These are phyloP conservation scores for Excoecaria agallocha DNA, from an alignment of 345 rosid genomes.

Conservation along the genomic window DNA sequence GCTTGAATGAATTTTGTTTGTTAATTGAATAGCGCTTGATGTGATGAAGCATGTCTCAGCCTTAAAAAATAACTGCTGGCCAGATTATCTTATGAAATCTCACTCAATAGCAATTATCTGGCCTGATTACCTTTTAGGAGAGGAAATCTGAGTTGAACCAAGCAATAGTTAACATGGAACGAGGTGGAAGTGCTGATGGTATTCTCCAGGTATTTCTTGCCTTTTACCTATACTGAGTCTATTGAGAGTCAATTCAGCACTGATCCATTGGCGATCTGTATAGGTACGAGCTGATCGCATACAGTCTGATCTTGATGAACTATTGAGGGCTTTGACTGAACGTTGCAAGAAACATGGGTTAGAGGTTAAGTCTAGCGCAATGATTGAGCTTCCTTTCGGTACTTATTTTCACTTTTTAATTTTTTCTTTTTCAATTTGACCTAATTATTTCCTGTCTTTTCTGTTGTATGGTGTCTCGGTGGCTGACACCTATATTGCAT, in stretches of 20 bases:
- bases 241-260: conserved; percentile 12
- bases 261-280: conserved; percentile 24
- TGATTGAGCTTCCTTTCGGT: conserved; percentile 91
- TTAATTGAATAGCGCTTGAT: not conserved
- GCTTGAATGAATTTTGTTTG: not conserved
- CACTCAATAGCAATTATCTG: not conserved
- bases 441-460: not conserved
- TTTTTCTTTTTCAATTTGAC: not conserved
- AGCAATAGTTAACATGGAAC: conserved; percentile 85
- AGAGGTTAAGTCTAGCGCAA: conserved; percentile 67
- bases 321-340: conserved; percentile 70
- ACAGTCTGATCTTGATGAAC: conserved; percentile 93
- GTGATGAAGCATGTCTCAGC: not conserved
- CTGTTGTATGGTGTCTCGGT: not conserved
- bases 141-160: conserved; percentile 81
- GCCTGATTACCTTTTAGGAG: conserved; percentile 42
- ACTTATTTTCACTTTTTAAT: conserved; percentile 20
- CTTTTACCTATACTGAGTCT: conserved; percentile 10
- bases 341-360: conserved; percentile 83
- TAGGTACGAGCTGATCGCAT: conserved; percentile 97
- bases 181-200: conserved; percentile 95
- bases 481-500: not conserved
- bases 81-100: not conserved
- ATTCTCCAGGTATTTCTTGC: conserved; percentile 71
- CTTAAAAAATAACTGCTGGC: not conserved